phyloP scores from a whole-genome alignment of 2,329 filamentous ascomycete species.

The Verticillium zaregamsianum region DNA sequence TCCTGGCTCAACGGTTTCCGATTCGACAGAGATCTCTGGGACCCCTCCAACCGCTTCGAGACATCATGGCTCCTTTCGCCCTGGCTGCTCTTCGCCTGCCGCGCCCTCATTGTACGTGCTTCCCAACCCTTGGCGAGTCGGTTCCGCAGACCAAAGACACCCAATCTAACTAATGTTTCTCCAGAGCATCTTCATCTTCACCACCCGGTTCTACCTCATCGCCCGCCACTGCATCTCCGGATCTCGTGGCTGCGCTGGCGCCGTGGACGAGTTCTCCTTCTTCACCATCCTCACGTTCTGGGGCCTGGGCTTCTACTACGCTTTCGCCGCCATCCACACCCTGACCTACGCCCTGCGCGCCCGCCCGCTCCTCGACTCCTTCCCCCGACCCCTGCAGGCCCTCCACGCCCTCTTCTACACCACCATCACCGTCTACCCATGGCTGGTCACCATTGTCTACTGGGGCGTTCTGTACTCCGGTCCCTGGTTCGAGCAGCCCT shows the following conservation, averaged over 20 bases:
- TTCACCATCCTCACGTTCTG: slow-evolving; percentile 82
- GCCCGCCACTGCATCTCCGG: slow-evolving; percentile 57
- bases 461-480: slow-evolving; percentile 58
- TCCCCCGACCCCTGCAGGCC: slow-evolving; percentile 58
- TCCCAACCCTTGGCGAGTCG: not conserved
- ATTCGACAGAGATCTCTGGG: slow-evolving; percentile 40
- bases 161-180: slow-evolving; percentile 14
- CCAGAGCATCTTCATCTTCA: slow-evolving; percentile 64
- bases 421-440: slow-evolving; percentile 58
- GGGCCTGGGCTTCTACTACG: slow-evolving; percentile 77
- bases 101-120: slow-evolving; percentile 49
- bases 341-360: slow-evolving; percentile 57
- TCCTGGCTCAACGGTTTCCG: slow-evolving; percentile 23
- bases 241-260: slow-evolving; percentile 33
- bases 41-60: slow-evolving; percentile 62
- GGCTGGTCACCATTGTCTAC: slow-evolving; percentile 68
- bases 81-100: slow-evolving; percentile 52
- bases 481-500: slow-evolving; percentile 46
- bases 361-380: slow-evolving; percentile 50
- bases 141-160: not conserved
- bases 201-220: slow-evolving; percentile 65
- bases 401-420: slow-evolving; percentile 63
- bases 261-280: slow-evolving; percentile 65
- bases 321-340: slow-evolving; percentile 65
- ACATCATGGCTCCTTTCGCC: slow-evolving; percentile 80